phyloP scores from a whole-genome alignment of 768 basidiomycete species.

The Rhizopogon roseolus region DNA sequence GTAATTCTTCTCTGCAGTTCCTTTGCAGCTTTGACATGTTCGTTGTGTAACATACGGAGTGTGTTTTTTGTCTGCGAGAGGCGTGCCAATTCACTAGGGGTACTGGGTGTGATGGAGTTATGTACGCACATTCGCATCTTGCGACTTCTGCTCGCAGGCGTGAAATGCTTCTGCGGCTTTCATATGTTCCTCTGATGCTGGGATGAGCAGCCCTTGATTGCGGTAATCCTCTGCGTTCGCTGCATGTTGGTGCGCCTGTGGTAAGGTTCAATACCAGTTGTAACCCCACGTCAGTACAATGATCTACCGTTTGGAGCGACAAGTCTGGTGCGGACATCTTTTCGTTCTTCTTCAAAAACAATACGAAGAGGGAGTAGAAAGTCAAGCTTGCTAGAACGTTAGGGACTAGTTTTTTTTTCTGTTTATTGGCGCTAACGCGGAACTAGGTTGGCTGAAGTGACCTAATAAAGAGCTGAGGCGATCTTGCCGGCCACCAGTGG shows the following conservation, averaged over 20 bases:
- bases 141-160: constrained; percentile 67
- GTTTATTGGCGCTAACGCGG: background rate
- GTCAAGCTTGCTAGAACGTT: background rate
- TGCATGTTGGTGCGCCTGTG: constrained; percentile 77
- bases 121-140: constrained; percentile 61
- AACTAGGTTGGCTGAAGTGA: constrained; percentile 6
- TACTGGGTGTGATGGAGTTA: background rate
- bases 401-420: constrained; percentile 1
- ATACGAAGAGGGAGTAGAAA: background rate
- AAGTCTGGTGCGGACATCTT: constrained; percentile 35
- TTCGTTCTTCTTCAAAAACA: background rate
- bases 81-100: constrained; percentile 6
- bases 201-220: constrained; percentile 62
- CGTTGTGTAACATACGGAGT: constrained; percentile 66
- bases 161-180: constrained; percentile 75
- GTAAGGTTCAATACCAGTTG: constrained; percentile 6
- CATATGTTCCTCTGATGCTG: constrained; percentile 67
- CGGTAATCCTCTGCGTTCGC: constrained; percentile 74
- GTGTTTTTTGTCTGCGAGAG: constrained; percentile 67
- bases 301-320: constrained; percentile 48
- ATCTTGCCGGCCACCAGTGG: background rate
- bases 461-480: constrained; percentile 10
- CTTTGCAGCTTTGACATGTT: constrained; percentile 65
- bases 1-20: constrained; percentile 70
- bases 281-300: background rate